Base-by-base conservation (phyloP, 352 stramenopile genomes). In the Globisporangium emineosum region DNA sequence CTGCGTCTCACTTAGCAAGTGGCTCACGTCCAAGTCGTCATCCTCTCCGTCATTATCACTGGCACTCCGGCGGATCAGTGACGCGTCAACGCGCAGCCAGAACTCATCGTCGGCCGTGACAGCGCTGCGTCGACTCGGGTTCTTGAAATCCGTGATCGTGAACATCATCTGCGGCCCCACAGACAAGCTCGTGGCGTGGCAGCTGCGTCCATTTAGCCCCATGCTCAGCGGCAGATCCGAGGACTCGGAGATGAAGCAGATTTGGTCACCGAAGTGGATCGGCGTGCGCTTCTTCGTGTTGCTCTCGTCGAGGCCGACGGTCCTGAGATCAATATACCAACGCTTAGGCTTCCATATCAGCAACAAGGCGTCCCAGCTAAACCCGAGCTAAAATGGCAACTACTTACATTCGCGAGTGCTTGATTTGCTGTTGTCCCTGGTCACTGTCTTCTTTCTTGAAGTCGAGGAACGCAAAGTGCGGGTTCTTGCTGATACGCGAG, bases 381-480 rank as follows among this genome's bases (percentile, higher is more conserved):
- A n/a, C 15, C 15, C 13, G 2, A 7, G 65, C 69, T 53, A 45
- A 77, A 67, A 65, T 65, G 35, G 71, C 66, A n/a, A n/a, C n/a
- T 35, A 65, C 43, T 12, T 37, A 72, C n/a, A 23, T 70, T 67
- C 27, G 13, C 19, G 64, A 60, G 32, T 57, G 6, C 30, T 33
- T 4, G 30, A 9, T 9, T 9, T 42, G 35, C 35, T 43, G 35
- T 19, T 43, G 35, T 5, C 35, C 30, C 10, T 13, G 10, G 7
- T 53, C 55, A 27, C 45, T 33, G 54, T 8, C 30, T 13, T 79
- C 51, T 15, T 59, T 62, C 50, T 69, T 77, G 53, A 90, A 88
- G 42, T 88, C 72, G 13, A 84, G 62, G 49, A 90, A 90, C n/a
- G 78, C 81, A 50, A 84, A 53, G 54, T 90, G 81, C 8, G 78